Conservation (phyloP, 2,329 filamentous ascomycete species). For the Aspergillus aculeatus region DNA sequence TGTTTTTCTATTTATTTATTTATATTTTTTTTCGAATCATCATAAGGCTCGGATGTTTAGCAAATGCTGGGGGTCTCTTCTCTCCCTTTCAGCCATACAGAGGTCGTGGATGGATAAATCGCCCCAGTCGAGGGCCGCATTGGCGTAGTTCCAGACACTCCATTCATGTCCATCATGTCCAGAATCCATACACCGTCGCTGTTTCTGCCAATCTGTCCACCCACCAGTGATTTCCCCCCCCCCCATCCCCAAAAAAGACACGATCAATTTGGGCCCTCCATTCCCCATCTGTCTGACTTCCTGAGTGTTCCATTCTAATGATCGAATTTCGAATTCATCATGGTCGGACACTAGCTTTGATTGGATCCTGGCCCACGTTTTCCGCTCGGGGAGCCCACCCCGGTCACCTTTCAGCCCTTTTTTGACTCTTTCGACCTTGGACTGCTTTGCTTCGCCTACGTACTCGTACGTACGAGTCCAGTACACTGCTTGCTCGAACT, state of each 20-base stretch:
- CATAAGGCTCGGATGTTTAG: conserved; percentile 12
- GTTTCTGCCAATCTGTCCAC: no score
- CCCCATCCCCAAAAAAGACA: background rate
- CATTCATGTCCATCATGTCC: background rate
- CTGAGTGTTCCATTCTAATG: conserved; percentile 1
- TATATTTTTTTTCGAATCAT: background rate
- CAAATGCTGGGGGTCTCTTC: background rate
- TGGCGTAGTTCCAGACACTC: conserved; percentile 8
- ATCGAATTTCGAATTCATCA: background rate
- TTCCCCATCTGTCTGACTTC: conserved; percentile 2
- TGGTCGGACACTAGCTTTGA: conserved; percentile 1
- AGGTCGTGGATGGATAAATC: background rate
- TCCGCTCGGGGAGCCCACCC: conserved; percentile 2
- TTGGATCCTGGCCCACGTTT: conserved; percentile 6
- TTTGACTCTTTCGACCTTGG: background rate
- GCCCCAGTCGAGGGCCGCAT: conserved; percentile 11
- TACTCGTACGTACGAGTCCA: background rate
- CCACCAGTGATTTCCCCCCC: no score
- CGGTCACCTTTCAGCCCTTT: conserved; percentile 6
- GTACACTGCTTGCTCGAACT: background rate
- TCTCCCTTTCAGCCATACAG: background rate
- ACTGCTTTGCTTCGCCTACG: background rate
- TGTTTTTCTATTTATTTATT: background rate
- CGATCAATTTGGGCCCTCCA: background rate
- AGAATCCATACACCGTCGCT: no score